Conservation (phyloP, 805 yeast species). For the Cyberlindnera petersonii region DNA sequence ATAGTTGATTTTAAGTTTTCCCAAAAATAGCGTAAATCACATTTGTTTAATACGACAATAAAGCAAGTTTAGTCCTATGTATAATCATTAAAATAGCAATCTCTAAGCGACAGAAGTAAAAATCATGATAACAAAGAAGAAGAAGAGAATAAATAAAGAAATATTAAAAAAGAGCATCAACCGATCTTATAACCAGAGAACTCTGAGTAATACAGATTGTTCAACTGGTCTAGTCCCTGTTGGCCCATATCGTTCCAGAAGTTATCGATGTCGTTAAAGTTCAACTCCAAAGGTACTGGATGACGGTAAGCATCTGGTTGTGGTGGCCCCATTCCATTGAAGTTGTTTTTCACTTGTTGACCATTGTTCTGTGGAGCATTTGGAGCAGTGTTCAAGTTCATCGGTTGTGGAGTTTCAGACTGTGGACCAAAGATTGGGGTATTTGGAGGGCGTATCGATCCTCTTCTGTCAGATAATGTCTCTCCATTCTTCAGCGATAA, state of each 20-base stretch:
- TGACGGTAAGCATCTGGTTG: slow-evolving; percentile 6
- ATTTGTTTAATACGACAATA: neutral
- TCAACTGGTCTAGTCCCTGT: slow-evolving; percentile 26
- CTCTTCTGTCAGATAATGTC: slow-evolving; percentile 6
- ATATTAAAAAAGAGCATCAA: neutral
- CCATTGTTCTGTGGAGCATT: neutral
- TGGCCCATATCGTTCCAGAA: slow-evolving; percentile 29
- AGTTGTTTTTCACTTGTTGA: neutral
- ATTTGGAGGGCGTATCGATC: slow-evolving; percentile 8
- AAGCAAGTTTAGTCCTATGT: too few relatives aligned
- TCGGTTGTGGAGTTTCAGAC: slow-evolving; percentile 1
- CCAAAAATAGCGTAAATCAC: neutral
- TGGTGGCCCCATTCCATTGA: slow-evolving; percentile 3
- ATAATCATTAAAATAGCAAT: too few relatives aligned
- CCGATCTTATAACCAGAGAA: slow-evolving; percentile 27
- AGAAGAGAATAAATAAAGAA: neutral
- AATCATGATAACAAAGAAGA: neutral
- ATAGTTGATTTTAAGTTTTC: too few relatives aligned
- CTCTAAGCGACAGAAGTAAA: neutral
- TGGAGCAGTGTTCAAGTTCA: neutral
- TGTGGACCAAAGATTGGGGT: slow-evolving; percentile 12
- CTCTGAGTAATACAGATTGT: slow-evolving; percentile 27
- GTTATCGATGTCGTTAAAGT: slow-evolving; percentile 19
- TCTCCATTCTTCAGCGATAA: slow-evolving; percentile 6
- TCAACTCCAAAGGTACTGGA: slow-evolving; percentile 19